phyloP scores from a whole-genome alignment of 306 rosid species.

The Vachellia pachyceras region DNA sequence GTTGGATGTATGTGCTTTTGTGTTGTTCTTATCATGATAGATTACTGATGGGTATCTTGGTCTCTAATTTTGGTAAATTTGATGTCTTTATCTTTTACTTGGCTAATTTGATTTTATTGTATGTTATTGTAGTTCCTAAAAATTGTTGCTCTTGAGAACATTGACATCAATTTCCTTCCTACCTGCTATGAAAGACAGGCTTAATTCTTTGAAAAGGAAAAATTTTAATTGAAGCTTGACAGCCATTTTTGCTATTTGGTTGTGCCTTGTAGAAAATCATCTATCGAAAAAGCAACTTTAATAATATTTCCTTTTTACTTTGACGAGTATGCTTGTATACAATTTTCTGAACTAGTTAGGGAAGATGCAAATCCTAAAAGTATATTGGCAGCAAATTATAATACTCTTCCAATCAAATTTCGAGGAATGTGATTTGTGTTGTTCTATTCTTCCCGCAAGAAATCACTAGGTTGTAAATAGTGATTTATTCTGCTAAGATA shows the following conservation, averaged over 20 bases:
- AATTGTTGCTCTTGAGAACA: not conserved
- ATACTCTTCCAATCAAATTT: not conserved
- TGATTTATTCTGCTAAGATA: not conserved
- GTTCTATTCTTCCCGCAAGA: not conserved
- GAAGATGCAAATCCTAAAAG: not conserved
- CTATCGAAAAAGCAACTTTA: not conserved
- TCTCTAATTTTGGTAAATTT: not conserved
- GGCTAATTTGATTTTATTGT: not conserved
- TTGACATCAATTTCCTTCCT: not conserved
- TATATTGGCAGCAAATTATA: not conserved
- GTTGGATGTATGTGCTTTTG: slow-evolving; percentile 44
- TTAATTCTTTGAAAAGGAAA: not conserved
- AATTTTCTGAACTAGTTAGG: not conserved
- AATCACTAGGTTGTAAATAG: not conserved
- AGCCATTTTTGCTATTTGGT: not conserved
- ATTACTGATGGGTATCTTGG: slow-evolving; percentile 8
- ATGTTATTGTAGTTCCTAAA: not conserved
- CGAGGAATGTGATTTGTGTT: not conserved
- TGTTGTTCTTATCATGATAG: slow-evolving; percentile 26
- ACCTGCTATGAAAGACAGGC: not conserved
- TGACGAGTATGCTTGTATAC: too few relatives aligned
- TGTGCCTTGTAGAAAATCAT: not conserved
- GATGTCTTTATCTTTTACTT: not conserved
- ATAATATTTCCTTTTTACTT: not conserved
- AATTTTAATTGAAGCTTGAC: not conserved